Conservation (phyloP, 2,329 filamentous ascomycete genomes). For the Nannizziopsis arthrosporioides region DNA sequence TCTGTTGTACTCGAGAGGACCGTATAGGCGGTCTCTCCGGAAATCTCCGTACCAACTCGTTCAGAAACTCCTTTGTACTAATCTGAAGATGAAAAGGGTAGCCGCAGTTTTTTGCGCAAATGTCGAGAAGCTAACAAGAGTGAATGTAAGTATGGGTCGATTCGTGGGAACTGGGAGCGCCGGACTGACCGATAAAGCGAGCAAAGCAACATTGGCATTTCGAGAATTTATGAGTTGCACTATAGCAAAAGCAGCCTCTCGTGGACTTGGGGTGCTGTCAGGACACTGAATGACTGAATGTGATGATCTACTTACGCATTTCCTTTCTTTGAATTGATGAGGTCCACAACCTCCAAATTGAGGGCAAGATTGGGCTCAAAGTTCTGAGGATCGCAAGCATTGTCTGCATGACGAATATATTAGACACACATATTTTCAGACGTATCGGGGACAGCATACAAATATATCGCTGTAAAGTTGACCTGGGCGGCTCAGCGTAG, state of each 20-base stretch:
- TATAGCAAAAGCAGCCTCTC: slow-evolving; percentile 86
- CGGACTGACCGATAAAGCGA: slow-evolving; percentile 58
- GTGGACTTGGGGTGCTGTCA: slow-evolving; percentile 47
- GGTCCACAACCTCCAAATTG: slow-evolving; percentile 89
- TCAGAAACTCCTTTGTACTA: slow-evolving; percentile 96
- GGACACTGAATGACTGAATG: slow-evolving; percentile 7
- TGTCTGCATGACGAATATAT: slow-evolving; percentile 41
- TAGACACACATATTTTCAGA: background rate
- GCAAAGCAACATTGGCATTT: slow-evolving; percentile 85
- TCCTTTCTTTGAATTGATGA: slow-evolving; percentile 96
- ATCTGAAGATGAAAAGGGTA: slow-evolving; percentile 99
- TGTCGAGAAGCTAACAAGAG: slow-evolving; percentile 63
- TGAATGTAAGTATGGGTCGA: background rate
- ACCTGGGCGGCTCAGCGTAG: slow-evolving; percentile 64
- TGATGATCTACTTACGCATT: slow-evolving; percentile 48
- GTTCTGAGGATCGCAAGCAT: slow-evolving; percentile 92
- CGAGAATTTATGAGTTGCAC: slow-evolving; percentile 93
- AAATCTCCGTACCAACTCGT: slow-evolving; percentile 91
- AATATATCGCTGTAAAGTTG: slow-evolving; percentile 89
- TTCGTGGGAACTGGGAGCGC: background rate
- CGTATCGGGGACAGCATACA: slow-evolving; percentile 36
- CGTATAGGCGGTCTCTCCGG: slow-evolving; percentile 85
- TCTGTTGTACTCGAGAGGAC: slow-evolving; percentile 72
- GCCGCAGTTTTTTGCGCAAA: slow-evolving; percentile 98
- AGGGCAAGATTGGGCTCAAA: slow-evolving; percentile 95